Conservation (phyloP, 1,284 basidiomycete species). For the Chondrostereum purpureum region DNA sequence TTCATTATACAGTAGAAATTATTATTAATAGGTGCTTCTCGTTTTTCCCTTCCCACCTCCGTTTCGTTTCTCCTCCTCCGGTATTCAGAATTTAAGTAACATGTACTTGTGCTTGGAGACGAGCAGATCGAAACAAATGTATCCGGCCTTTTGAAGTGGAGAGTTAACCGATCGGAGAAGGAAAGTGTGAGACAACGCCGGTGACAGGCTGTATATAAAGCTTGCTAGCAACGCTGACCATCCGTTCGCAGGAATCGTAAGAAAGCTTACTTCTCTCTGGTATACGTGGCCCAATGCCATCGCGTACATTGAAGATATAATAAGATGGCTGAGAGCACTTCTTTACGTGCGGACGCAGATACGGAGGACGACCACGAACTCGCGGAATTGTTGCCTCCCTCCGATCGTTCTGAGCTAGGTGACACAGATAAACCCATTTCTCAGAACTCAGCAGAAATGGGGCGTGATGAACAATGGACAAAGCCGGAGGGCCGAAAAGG, state of each 20-base stretch:
- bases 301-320: background rate
- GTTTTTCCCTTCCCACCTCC: no score
- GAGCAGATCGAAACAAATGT: no score
- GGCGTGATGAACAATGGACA: conserved; percentile 27
- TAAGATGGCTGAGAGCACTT: background rate
- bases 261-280: no score
- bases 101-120: no score
- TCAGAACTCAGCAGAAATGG: conserved; percentile 21
- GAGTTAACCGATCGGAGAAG: no score
- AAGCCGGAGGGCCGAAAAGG: conserved; percentile 34
- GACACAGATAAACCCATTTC: conserved; percentile 5
- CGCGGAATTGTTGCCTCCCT: conserved; percentile 23
- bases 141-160: no score
- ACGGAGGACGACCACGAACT: conserved; percentile 4
- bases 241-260: no score
- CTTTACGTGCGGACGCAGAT: conserved; percentile 3
- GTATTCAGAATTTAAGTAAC: no score
- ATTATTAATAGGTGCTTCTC: background rate
- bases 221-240: no score
- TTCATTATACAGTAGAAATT: conserved; percentile 9
- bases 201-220: background rate
- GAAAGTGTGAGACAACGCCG: background rate
- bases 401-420: conserved; percentile 13
- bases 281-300: background rate
- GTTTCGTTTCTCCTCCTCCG: no score